Percentiles rank a stretch among this genome's conserved stretches.
Evolutionary conservation across 208 protist species (phyloP).

Genomic region (Polymyxa betae): DNA sequence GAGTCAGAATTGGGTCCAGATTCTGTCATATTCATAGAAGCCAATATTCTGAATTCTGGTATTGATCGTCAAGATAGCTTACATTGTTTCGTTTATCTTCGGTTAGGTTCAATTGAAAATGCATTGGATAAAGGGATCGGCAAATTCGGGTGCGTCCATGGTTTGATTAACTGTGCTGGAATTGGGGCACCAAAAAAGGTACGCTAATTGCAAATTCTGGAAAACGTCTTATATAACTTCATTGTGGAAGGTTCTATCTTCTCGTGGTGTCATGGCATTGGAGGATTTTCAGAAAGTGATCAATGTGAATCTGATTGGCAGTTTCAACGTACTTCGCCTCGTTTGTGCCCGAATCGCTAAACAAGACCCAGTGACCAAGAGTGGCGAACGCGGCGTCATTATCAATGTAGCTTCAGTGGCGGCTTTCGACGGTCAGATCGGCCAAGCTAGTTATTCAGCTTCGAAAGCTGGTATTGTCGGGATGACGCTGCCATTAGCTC

Average conservation of each 20-base stretch:
- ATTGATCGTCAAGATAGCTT: background rate
- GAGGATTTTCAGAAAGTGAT: background rate
- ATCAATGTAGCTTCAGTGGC: constrained; percentile 51
- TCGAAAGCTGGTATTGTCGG: constrained; percentile 56
- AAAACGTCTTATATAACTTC: too few relatives aligned
- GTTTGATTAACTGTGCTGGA: background rate
- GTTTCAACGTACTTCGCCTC: constrained; percentile 56
- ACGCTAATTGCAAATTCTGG: background rate
- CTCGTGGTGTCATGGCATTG: background rate
- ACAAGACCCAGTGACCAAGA: background rate
- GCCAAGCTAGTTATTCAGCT: constrained; percentile 48
- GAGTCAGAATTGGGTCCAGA: background rate
- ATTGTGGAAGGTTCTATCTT: background rate
- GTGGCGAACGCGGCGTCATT: constrained; percentile 57
- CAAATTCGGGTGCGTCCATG: background rate
- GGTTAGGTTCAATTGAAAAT: background rate
- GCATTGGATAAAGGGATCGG: background rate
- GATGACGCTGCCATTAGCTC: constrained; percentile 49
- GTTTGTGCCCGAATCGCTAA: constrained; percentile 44
- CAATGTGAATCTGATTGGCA: constrained; percentile 56
- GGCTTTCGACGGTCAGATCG: constrained; percentile 50
- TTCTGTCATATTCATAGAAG: background rate
- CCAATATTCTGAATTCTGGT: background rate
- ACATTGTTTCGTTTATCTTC: background rate
- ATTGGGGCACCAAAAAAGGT: background rate